phyloP scores from a whole-genome alignment of 352 stramenopile species.

The Phytophthora vignae region DNA sequence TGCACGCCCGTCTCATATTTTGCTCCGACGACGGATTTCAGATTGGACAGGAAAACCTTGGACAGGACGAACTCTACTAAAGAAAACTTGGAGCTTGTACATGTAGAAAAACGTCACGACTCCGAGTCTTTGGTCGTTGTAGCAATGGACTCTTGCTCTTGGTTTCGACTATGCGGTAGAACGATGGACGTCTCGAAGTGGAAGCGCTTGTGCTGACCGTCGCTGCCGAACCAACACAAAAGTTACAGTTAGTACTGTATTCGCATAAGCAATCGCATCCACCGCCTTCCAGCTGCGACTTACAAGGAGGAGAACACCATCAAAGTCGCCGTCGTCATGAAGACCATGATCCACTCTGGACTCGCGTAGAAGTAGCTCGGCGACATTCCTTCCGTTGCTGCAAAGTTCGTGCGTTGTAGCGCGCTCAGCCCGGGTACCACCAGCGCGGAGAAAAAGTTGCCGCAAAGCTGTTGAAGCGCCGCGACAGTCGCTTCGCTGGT shows the following conservation, averaged over 20 bases:
- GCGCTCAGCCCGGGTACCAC: conserved; percentile 57
- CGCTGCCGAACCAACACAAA: not conserved
- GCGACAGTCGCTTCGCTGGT: conserved; percentile 80
- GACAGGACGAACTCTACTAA: not conserved
- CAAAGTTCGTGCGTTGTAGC: conserved; percentile 47
- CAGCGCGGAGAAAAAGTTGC: conserved; percentile 74
- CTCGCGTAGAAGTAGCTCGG: conserved; percentile 52
- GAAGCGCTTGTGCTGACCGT: conserved; percentile 2
- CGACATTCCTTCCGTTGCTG: conserved; percentile 35
- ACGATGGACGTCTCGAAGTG: not conserved
- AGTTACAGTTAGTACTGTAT: not conserved
- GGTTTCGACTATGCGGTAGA: not conserved
- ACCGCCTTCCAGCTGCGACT: conserved; percentile 12
- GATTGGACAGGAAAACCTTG: too few species aligned
- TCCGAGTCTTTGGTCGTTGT: not conserved
- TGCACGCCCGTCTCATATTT: not conserved
- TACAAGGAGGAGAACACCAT: conserved; percentile 66
- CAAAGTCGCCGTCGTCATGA: conserved; percentile 47
- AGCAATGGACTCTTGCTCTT: not conserved
- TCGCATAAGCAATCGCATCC: not conserved
- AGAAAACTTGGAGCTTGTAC: not conserved
- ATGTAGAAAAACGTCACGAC: not conserved
- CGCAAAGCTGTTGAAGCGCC: conserved; percentile 74
- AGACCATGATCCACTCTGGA: conserved; percentile 62
- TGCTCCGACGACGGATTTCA: too few species aligned